Conservation (phyloP, 2,329 filamentous ascomycete species). For the Sarocladiaceae sp. region DNA sequence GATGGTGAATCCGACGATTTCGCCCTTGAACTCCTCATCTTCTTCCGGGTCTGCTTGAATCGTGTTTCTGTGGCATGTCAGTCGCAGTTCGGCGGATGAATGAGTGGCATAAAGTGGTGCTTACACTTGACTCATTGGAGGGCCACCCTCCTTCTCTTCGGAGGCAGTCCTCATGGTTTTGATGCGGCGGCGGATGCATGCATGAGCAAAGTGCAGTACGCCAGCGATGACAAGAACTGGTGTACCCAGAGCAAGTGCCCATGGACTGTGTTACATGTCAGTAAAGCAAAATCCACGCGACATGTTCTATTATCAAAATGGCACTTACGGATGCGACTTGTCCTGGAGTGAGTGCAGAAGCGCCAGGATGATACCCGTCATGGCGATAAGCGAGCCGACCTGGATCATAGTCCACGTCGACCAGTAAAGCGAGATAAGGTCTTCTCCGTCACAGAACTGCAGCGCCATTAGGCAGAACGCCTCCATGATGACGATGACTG, state of each 20-base stretch:
- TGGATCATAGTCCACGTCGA: constrained; percentile 56
- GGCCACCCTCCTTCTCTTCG: constrained; percentile 20
- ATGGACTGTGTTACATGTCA: constrained; percentile 30
- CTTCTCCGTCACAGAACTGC: constrained; percentile 55
- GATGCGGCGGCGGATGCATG: constrained; percentile 29
- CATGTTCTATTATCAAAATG: background rate
- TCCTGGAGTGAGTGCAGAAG: constrained; percentile 43
- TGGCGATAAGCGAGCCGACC: constrained; percentile 51
- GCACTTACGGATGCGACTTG: constrained; percentile 43
- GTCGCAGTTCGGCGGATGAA: constrained; percentile 8
- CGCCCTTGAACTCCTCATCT: constrained; percentile 25
- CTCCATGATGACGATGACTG: constrained; percentile 45
- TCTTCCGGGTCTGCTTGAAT: constrained; percentile 27
- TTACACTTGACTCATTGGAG: constrained; percentile 39
- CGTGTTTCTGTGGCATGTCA: constrained; percentile 25
- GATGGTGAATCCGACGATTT: constrained; percentile 39
- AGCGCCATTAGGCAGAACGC: constrained; percentile 46
- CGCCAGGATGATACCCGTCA: constrained; percentile 49
- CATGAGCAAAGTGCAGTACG: constrained; percentile 41
- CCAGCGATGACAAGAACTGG: constrained; percentile 54
- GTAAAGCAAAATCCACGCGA: constrained; percentile 8
- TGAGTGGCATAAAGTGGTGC: constrained; percentile 13
- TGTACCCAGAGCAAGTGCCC: constrained; percentile 54
- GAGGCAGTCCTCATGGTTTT: constrained; percentile 22
- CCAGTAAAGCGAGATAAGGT: constrained; percentile 55